Evolutionary conservation across 805 yeast species (phyloP).

Genomic region (baker's yeast (Saccharomyces cerevisiae)): DNA sequence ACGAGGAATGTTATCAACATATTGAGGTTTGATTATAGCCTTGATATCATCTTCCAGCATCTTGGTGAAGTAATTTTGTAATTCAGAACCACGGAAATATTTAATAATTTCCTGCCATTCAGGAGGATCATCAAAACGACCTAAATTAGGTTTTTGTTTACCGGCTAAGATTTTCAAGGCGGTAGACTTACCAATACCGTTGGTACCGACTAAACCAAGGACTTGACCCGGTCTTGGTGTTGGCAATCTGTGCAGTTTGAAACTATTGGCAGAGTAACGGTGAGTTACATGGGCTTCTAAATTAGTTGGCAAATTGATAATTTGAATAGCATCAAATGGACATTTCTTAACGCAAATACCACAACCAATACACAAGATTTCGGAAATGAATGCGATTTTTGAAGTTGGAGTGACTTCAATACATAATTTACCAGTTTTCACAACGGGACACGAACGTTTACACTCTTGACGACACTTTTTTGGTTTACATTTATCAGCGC

Average conservation of each 20-base stretch:
- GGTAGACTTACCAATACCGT: slow-evolving; percentile 98
- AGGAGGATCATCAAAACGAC: slow-evolving; percentile 91
- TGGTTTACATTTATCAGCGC: slow-evolving; percentile 92
- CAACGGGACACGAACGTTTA: slow-evolving; percentile 94
- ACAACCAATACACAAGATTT: slow-evolving; percentile 93
- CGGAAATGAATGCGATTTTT: slow-evolving; percentile 92
- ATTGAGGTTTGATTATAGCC: slow-evolving; percentile 98
- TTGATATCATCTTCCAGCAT: slow-evolving; percentile 87
- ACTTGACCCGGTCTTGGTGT: slow-evolving; percentile 99
- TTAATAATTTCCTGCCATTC: slow-evolving; percentile 91
- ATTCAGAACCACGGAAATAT: slow-evolving; percentile 92
- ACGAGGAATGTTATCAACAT: slow-evolving; percentile 94
- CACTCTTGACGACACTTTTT: slow-evolving; percentile 98
- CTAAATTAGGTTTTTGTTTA: slow-evolving; percentile 94
- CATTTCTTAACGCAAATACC: slow-evolving; percentile 99
- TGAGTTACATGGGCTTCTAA: slow-evolving; percentile 89
- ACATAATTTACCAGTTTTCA: slow-evolving; percentile 94
- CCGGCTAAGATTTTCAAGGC: slow-evolving; percentile 96
- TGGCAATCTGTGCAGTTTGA: slow-evolving; percentile 93
- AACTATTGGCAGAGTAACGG: slow-evolving; percentile 95
- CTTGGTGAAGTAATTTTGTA: slow-evolving; percentile 92
- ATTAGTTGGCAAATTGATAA: slow-evolving; percentile 93
- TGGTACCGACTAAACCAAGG: slow-evolving; percentile 93
- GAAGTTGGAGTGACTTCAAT: slow-evolving; percentile 88
- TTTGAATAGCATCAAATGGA: slow-evolving; percentile 94